A percentile compares a stretch with the other conserved stretches of the same genome.
phyloP scores from a whole-genome alignment of 805 yeast genomes.

The Candida xyloterini region DNA sequence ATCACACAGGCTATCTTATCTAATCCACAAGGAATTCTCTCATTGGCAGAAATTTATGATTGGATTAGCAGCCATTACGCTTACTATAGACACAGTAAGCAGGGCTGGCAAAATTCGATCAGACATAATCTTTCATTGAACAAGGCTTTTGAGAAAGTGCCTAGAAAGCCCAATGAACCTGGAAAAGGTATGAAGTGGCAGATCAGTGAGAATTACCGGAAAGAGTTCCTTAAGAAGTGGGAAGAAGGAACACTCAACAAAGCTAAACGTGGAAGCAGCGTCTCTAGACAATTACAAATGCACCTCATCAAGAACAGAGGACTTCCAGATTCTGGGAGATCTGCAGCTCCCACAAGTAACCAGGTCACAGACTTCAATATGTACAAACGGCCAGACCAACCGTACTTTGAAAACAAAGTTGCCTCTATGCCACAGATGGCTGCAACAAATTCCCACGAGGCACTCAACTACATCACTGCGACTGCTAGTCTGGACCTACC shows the following conservation, averaged over 20 bases:
- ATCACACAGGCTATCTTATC: slow-evolving; percentile 95
- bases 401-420: slow-evolving; percentile 6
- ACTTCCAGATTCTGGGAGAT: slow-evolving; percentile 45
- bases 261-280: slow-evolving; percentile 75
- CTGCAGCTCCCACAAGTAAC: slow-evolving; percentile 16
- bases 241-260: slow-evolving; percentile 71
- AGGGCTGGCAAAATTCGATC: slow-evolving; percentile 98
- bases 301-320: slow-evolving; percentile 61
- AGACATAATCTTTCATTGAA: slow-evolving; percentile 92
- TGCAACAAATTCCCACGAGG: slow-evolving; percentile 25
- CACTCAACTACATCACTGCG: slow-evolving; percentile 28
- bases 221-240: slow-evolving; percentile 80
- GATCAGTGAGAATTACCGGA: slow-evolving; percentile 77
- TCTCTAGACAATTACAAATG: slow-evolving; percentile 73
- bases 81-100: slow-evolving; percentile 83
- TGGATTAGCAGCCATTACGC: slow-evolving; percentile 90
- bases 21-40: slow-evolving; percentile 80
- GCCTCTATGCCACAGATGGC: slow-evolving; percentile 2
- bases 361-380: slow-evolving; percentile 10
- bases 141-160: slow-evolving; percentile 97
- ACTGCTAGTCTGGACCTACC: slow-evolving; percentile 22
- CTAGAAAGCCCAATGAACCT: slow-evolving; percentile 92
- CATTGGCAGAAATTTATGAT: slow-evolving; percentile 85
- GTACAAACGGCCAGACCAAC: slow-evolving; percentile 12
- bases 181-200: slow-evolving; percentile 99